These are phyloP conservation scores for Xylaria sp. DNA, from an alignment of 2,329 filamentous ascomycete species.

Conservation along the genomic window DNA sequence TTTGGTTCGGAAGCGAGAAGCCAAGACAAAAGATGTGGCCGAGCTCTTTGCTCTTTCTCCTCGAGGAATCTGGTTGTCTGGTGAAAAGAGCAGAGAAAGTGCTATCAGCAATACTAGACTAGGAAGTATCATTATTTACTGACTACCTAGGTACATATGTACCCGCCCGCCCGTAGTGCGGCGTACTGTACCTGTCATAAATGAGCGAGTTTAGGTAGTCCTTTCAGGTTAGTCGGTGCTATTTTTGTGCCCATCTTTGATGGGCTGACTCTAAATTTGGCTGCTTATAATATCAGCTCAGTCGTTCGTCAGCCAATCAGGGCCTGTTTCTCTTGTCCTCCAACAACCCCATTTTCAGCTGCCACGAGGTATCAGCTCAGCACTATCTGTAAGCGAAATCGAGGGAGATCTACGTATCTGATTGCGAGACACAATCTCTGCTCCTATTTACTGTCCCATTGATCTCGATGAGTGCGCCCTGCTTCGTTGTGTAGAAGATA, in stretches of 20 bases:
- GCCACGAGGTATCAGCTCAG: conserved; percentile 23
- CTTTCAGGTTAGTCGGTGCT: conserved; percentile 24
- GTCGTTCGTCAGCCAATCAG: conserved; percentile 34
- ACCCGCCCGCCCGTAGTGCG: too few relatives aligned
- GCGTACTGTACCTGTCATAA: not conserved
- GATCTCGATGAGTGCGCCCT: not conserved
- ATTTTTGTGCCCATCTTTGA: conserved; percentile 24
- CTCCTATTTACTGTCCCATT: not conserved
- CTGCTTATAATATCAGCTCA: conserved; percentile 26
- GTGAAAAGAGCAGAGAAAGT: too few relatives aligned
- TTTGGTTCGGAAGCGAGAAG: conserved; percentile 14
- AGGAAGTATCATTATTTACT: too few relatives aligned
- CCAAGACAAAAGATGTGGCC: conserved; percentile 12
- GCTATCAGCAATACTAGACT: too few relatives aligned
- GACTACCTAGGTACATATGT: too few relatives aligned
- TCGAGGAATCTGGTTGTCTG: not conserved
- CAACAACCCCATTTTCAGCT: conserved; percentile 30
- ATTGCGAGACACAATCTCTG: conserved; percentile 5
- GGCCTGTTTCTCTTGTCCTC: not conserved
- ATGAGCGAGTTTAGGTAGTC: not conserved
- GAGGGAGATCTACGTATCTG: conserved; percentile 1
- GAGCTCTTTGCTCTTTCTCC: not conserved
- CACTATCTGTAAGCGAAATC: conserved; percentile 3
- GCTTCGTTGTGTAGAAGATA: too few relatives aligned
- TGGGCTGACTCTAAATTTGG: conserved; percentile 31